phyloP scores from a whole-genome alignment of 805 yeast species.

The Candida loeiensis region DNA sequence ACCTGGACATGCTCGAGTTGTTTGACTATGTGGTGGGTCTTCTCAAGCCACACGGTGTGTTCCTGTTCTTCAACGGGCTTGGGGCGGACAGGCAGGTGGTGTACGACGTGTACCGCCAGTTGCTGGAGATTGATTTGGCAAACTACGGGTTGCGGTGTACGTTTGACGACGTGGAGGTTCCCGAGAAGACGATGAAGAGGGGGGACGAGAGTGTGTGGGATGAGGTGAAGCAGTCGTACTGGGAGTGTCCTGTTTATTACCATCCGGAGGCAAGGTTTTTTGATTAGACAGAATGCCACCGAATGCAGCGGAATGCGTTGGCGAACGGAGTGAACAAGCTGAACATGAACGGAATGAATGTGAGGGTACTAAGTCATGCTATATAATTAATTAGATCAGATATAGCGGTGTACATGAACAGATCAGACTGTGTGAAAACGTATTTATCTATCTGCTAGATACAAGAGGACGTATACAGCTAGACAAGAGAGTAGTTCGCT shows the following conservation, averaged over 20 bases:
- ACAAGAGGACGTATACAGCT: no score
- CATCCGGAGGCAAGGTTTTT: constrained; percentile 60
- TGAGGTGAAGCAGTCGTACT: constrained; percentile 58
- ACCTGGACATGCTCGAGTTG: constrained; percentile 80
- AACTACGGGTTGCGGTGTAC: constrained; percentile 72
- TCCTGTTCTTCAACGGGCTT: constrained; percentile 86
- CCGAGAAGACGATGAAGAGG: constrained; percentile 32
- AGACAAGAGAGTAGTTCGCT: no score
- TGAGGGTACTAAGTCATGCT: no score
- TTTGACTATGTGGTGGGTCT: constrained; percentile 81
- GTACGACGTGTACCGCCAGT: constrained; percentile 71
- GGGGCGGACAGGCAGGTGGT: constrained; percentile 44
- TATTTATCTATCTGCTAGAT: no score
- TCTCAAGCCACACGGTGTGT: constrained; percentile 75
- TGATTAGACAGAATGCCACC: constrained; percentile 11
- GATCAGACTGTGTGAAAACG: no score
- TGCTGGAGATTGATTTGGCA: constrained; percentile 73
- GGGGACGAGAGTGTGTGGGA: constrained; percentile 52
- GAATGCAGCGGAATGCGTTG: no score
- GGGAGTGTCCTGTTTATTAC: constrained; percentile 66
- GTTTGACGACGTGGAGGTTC: constrained; percentile 50
- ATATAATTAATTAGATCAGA: no score
- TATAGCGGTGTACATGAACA: no score
- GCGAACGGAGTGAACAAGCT: neutral
- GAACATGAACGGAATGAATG: neutral